Conservation (phyloP, 140 eudicot species). For the Oenanthe javanica region DNA sequence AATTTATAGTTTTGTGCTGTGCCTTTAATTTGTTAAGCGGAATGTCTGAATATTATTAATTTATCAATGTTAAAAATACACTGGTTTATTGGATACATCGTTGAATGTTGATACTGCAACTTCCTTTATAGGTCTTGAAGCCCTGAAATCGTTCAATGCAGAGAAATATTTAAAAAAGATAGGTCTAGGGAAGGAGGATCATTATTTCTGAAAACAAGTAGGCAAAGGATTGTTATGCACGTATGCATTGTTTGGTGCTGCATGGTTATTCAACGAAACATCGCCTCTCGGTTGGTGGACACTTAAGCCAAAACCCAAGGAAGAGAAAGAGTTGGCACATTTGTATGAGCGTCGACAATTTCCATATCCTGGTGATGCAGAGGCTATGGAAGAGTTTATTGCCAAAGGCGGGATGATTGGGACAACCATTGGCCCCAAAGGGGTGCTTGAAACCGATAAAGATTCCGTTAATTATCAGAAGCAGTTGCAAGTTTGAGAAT, state of each 20-base stretch:
- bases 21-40: conserved; percentile 18
- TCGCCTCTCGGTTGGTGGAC: conserved; percentile 99
- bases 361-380: conserved; percentile 92
- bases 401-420: conserved; percentile 92
- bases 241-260: conserved; percentile 62
- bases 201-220: conserved; percentile 76
- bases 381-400: conserved; percentile 86
- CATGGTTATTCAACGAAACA: conserved; percentile 76
- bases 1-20: not conserved
- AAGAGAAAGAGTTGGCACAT: conserved; percentile 80
- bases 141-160: conserved; percentile 24
- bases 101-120: not conserved
- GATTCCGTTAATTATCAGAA: conserved; percentile 74
- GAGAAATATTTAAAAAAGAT: conserved; percentile 59
- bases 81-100: too few relatives aligned
- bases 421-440: conserved; percentile 74
- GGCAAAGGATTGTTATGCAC: conserved; percentile 80
- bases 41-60: conserved; percentile 19
- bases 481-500: conserved; percentile 81
- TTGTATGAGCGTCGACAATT: conserved; percentile 62
- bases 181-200: conserved; percentile 73
- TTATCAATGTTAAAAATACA: not conserved
- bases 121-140: not conserved
- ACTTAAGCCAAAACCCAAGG: conserved; percentile 81
- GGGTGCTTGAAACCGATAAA: conserved; percentile 54